These are phyloP conservation scores for Backusella macrospora DNA, from an alignment of 192 early-diverging fungal species.

Conservation along the genomic window DNA sequence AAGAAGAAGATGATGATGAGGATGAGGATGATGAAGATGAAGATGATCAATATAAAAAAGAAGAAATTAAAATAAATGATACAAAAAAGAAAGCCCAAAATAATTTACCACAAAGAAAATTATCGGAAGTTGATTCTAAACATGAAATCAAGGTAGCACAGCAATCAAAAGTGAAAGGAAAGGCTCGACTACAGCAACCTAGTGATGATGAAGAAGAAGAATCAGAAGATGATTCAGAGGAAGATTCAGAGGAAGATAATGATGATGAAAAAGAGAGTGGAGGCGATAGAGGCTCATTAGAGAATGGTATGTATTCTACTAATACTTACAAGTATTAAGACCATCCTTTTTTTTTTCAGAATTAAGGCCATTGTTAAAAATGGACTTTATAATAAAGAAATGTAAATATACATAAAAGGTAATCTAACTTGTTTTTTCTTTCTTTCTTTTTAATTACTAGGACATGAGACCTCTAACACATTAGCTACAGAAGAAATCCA, in stretches of 20 bases:
- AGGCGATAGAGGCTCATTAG: not conserved
- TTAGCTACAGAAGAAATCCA: not conserved
- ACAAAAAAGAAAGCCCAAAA: not conserved
- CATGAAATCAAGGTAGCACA: not conserved
- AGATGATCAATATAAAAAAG: not conserved
- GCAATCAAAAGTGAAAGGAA: slow-evolving; percentile 6
- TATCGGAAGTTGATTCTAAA: not conserved
- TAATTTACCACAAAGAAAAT: not conserved
- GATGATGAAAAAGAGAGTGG: not conserved
- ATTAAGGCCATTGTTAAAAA: not conserved
- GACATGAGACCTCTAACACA: slow-evolving; percentile 1
- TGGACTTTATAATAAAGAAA: not conserved
- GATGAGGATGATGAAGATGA: slow-evolving; percentile 18
- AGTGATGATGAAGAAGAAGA: slow-evolving; percentile 32
- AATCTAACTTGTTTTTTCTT: slow-evolving; percentile 15
- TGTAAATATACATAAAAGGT: slow-evolving; percentile 7
- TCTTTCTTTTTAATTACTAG: slow-evolving; percentile 2
- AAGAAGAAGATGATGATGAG: slow-evolving; percentile 19
- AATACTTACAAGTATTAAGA: not conserved
- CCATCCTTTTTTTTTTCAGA: not conserved
- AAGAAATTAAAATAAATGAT: not conserved
- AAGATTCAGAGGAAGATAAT: slow-evolving; percentile 28
- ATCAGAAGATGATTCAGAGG: slow-evolving; percentile 21
- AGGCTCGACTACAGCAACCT: slow-evolving; percentile 5
- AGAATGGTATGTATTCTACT: not conserved